Conservation (phyloP, 2,329 filamentous ascomycete genomes). For the Eutypa lata region DNA sequence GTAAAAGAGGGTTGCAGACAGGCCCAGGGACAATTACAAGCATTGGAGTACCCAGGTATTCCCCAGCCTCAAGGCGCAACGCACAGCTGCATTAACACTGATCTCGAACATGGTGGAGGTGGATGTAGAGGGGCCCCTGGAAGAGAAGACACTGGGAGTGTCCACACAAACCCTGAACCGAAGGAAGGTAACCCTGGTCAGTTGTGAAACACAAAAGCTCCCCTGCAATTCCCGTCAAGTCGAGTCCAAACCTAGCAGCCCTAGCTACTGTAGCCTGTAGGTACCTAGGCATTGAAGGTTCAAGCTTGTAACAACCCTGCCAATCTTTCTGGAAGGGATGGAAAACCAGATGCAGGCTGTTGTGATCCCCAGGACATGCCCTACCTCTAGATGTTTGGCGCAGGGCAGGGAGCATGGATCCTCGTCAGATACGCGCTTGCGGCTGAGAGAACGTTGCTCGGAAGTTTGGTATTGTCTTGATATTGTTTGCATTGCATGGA, state of each 20-base stretch:
- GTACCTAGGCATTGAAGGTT: conserved; percentile 13
- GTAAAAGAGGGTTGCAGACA: background rate
- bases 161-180: conserved; percentile 33
- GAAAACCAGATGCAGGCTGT: conserved; percentile 22
- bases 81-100: background rate
- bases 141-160: conserved; percentile 18
- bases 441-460: conserved; percentile 4
- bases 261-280: background rate
- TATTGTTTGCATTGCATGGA: background rate
- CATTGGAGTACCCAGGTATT: background rate
- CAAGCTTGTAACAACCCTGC: conserved; percentile 42
- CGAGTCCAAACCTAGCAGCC: conserved; percentile 34
- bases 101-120: background rate
- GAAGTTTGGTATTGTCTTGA: background rate
- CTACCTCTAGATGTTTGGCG: conserved; percentile 2
- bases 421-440: conserved; percentile 7
- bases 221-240: conserved; percentile 44
- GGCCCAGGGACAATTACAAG: background rate
- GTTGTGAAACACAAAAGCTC: conserved; percentile 49
- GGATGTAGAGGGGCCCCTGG: background rate
- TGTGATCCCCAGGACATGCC: conserved; percentile 17
- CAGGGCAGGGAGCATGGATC: conserved; percentile 1
- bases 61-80: background rate
- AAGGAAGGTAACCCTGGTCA: conserved; percentile 36
- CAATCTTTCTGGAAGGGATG: conserved; percentile 40